Percentiles rank a stretch among this genome's conserved stretches.
These are phyloP conservation scores for Dioszegia aurantiaca DNA, from an alignment of 768 basidiomycete species.

Conservation along the genomic window DNA sequence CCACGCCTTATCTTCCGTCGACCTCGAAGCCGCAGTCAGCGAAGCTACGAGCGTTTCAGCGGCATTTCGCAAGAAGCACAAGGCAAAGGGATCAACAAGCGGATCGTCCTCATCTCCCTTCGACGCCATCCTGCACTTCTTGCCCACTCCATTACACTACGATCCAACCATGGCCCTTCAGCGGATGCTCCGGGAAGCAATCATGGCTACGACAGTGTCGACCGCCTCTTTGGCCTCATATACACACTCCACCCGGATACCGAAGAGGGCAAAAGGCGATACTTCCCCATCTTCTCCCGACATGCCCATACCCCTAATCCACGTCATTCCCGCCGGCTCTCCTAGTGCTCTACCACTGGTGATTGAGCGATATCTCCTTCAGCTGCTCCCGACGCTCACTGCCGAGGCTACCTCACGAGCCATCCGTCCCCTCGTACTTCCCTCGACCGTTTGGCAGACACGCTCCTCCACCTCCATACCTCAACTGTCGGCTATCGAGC, in stretches of 20 bases:
- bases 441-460: conserved; percentile 2
- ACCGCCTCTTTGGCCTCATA: conserved; percentile 7
- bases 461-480: neutral
- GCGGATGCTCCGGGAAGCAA: conserved; percentile 9
- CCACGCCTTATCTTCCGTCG: neutral
- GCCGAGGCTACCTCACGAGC: neutral
- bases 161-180: conserved; percentile 6
- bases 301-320: conserved; percentile 5
- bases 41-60: conserved; percentile 1
- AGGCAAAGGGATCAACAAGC: conserved; percentile 5
- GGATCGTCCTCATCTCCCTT: conserved; percentile 4
- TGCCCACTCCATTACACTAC: conserved; percentile 3
- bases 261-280: neutral
- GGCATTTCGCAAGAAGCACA: conserved; percentile 10
- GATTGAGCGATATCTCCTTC: conserved; percentile 13
- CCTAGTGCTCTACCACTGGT: conserved; percentile 8
- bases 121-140: conserved; percentile 8
- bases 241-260: too few species aligned
- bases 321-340: conserved; percentile 7
- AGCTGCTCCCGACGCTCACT: conserved; percentile 1
- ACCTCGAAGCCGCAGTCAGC: conserved; percentile 4
- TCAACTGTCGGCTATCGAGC: neutral
- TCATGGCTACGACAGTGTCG: conserved; percentile 12
- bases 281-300: neutral
- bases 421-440: conserved; percentile 8